These are phyloP conservation scores for Ophiocordyceps robertsii DNA, from an alignment of 2,329 filamentous ascomycete genomes.

Conservation along the genomic window DNA sequence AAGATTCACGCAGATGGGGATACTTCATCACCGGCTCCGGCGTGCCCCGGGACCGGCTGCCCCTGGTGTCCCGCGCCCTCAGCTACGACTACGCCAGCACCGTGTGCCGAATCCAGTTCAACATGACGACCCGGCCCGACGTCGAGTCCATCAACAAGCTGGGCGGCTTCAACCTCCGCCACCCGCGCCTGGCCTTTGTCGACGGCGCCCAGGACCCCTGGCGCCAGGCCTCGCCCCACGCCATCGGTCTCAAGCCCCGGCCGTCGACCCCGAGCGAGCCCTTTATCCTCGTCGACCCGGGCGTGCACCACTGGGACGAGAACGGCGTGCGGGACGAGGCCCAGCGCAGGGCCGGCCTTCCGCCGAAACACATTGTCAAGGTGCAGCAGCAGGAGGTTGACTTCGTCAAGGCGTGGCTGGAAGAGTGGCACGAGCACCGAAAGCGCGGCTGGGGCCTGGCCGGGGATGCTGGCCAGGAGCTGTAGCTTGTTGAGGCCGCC, in stretches of 20 bases:
- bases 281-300: slow-evolving; percentile 58
- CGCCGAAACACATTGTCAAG: slow-evolving; percentile 43
- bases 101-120: slow-evolving; percentile 56
- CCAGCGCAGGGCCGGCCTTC: slow-evolving; percentile 47
- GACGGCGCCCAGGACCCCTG: slow-evolving; percentile 73
- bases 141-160: slow-evolving; percentile 59
- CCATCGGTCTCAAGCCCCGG: slow-evolving; percentile 42
- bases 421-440: slow-evolving; percentile 27
- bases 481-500: too few relatives aligned
- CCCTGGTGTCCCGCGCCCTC: slow-evolving; percentile 59
- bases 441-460: background rate
- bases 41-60: slow-evolving; percentile 47
- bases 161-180: slow-evolving; percentile 59
- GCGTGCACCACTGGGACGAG: slow-evolving; percentile 73
- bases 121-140: slow-evolving; percentile 50
- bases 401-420: slow-evolving; percentile 56
- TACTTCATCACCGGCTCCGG: slow-evolving; percentile 63
- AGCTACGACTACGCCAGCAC: slow-evolving; percentile 47
- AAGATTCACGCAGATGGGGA: slow-evolving; percentile 50
- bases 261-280: slow-evolving; percentile 52
- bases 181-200: slow-evolving; percentile 61
- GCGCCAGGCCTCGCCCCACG: slow-evolving; percentile 60
- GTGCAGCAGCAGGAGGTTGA: slow-evolving; percentile 43
- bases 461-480: too few relatives aligned
- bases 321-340: slow-evolving; percentile 40